Base-by-base conservation (phyloP, 805 yeast species). In the Nakazawaea wickerhamii region DNA sequence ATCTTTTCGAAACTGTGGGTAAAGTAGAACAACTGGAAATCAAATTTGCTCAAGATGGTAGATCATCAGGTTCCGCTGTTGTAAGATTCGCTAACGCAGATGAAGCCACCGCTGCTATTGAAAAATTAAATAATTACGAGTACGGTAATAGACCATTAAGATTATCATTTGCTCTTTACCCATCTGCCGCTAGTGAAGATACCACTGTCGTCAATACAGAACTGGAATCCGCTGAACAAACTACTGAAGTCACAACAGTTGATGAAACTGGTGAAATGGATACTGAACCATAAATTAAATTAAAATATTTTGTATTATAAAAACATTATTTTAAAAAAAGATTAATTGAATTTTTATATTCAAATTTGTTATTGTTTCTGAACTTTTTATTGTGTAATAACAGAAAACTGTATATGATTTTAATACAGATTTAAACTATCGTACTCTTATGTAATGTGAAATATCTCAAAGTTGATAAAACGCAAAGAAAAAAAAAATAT, bases 1-100 rank as follows among this genome's bases (percentile, higher is more conserved):
- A 90, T 51, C 71, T 91, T 46, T 90, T 90, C 59, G 91, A 83
- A 58, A 82, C 91, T 28, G 77, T 89, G 42, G 95, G 96, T 18
- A 66, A 74, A 38, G 87, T 91, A 14, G 67, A 63, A 31, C 73
- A 72, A 33, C 96, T 96, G 17, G 95, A 87, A 59, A 70, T 91
- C 47, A 86, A 80, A 59, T 75, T 61, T 53, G 73, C 73, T 49
- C 58, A 68, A 4, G 63, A 64, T 28, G 91, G 91, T 30, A 73
- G 80, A 55, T 79, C 95, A 14, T 70, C 82, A 1, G 98, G 97
- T 23, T 66, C 71, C 49, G 97, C 95, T n/a, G 89, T 88, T 39
- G 89, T 91, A 34, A 76, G 81, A 58, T 86, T 85, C 57, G 81
- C 74, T 46, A 68, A 71, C 43, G 71, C 68, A 23, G 85, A 75